Conservation (phyloP, 2,329 filamentous ascomycete species). For the Nothopassalora personata region DNA sequence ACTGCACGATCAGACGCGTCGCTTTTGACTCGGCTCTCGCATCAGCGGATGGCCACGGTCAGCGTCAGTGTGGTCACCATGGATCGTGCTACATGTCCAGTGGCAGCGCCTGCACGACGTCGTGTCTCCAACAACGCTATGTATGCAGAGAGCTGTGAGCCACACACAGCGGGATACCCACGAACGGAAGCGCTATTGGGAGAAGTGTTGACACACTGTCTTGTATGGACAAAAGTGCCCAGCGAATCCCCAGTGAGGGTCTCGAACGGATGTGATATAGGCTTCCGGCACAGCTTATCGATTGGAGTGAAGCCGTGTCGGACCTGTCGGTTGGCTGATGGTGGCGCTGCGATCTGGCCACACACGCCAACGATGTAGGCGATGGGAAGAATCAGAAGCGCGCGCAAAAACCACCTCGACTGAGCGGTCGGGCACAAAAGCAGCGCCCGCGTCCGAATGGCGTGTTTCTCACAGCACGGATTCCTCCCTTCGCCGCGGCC, state of each 20-base stretch:
- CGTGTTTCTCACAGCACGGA: not conserved
- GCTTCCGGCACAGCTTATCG: slow-evolving; percentile 16
- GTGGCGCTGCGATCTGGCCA: slow-evolving; percentile 12
- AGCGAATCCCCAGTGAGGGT: slow-evolving; percentile 15
- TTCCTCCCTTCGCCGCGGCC: not conserved
- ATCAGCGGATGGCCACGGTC: slow-evolving; percentile 9
- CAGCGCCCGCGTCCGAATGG: slow-evolving; percentile 1
- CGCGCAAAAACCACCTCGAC: not conserved
- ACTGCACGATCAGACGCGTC: slow-evolving; percentile 15
- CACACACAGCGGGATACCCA: not conserved
- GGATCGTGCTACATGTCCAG: slow-evolving; percentile 10
- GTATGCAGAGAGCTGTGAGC: not conserved
- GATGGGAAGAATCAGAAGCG: not conserved
- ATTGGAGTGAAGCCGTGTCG: slow-evolving; percentile 9
- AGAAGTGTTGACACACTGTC: slow-evolving; percentile 6
- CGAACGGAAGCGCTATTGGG: slow-evolving; percentile 14
- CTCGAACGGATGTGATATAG: slow-evolving; percentile 5
- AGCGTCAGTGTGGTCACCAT: slow-evolving; percentile 8
- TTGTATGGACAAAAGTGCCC: not conserved
- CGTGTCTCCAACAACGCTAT: slow-evolving; percentile 5
- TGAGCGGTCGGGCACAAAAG: not conserved
- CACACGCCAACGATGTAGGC: not conserved
- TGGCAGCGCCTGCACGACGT: slow-evolving; percentile 10
- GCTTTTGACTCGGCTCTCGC: slow-evolving; percentile 13
- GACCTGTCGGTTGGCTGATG: slow-evolving; percentile 4